Evolutionary conservation across 352 stramenopile species (phyloP).

Genomic region (Pelagophyceae sp.): DNA sequence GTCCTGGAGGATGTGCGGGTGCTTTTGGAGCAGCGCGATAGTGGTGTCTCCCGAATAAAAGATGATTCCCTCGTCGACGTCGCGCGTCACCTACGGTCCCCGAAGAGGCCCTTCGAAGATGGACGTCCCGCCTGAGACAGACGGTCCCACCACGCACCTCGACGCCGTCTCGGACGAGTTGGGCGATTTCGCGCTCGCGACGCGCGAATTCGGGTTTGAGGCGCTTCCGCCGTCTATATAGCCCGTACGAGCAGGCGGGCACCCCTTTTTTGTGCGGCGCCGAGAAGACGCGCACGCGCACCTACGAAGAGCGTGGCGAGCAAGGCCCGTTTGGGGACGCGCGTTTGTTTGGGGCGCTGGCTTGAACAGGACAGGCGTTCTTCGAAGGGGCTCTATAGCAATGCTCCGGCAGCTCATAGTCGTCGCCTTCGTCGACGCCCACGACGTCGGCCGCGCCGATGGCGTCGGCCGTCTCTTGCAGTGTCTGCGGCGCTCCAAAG

Average conservation of each 20-base stretch:
- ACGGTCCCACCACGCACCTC: too few species aligned
- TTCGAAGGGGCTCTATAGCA: too few species aligned
- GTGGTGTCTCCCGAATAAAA: conserved; percentile 46
- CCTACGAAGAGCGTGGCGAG: too few species aligned
- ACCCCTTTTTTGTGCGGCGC: conserved; percentile 42
- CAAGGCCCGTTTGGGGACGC: too few species aligned
- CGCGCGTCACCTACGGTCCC: conserved; percentile 43
- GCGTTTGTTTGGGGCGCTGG: too few species aligned
- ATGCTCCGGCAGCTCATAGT: conserved; percentile 35
- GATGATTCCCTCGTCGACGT: conserved; percentile 39
- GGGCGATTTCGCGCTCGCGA: conserved; percentile 35
- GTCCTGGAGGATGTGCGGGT: conserved; percentile 35
- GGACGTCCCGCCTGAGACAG: too few species aligned
- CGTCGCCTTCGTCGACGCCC: conserved; percentile 32
- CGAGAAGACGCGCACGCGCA: conserved; percentile 38
- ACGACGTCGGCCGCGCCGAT: conserved; percentile 36
- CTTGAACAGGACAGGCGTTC: too few species aligned
- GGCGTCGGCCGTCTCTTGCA: conserved; percentile 35
- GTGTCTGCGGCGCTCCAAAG: conserved; percentile 40
- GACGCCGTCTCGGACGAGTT: background rate
- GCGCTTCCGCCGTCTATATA: conserved; percentile 38
- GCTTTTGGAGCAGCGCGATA: conserved; percentile 38
- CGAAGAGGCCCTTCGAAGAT: too few species aligned
- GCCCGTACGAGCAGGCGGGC: conserved; percentile 38
- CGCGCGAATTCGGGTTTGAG: conserved; percentile 38